Conservation (phyloP, 2,329 filamentous ascomycete genomes). For the Nemania abortiva region DNA sequence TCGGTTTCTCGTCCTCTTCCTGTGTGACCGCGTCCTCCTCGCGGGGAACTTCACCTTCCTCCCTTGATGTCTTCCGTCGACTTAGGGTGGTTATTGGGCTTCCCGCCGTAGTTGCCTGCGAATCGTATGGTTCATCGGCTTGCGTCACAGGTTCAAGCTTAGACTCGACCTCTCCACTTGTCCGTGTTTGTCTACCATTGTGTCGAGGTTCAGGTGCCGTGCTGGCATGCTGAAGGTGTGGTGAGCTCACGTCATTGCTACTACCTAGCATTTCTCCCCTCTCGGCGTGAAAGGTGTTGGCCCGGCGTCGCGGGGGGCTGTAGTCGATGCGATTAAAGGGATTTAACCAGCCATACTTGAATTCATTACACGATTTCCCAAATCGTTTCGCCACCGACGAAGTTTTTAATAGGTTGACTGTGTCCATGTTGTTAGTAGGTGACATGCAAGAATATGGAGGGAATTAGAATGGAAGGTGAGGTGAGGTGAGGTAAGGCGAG, state of each 20-base stretch:
- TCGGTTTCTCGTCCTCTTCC: slow-evolving; percentile 50
- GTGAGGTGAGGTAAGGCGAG: too few species aligned
- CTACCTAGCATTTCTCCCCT: slow-evolving; percentile 21
- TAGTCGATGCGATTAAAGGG: slow-evolving; percentile 38
- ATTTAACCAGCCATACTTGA: slow-evolving; percentile 37
- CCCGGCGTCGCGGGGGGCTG: slow-evolving; percentile 20
- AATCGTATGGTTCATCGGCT: slow-evolving; percentile 29
- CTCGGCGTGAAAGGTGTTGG: slow-evolving; percentile 35
- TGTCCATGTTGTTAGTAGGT: slow-evolving; percentile 38
- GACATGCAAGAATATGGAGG: neutral
- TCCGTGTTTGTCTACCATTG: slow-evolving; percentile 10
- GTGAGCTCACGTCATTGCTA: neutral
- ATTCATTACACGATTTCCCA: slow-evolving; percentile 26
- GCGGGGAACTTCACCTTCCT: slow-evolving; percentile 8
- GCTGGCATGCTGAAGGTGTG: slow-evolving; percentile 27
- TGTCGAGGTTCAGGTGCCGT: slow-evolving; percentile 32
- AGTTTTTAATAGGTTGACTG: slow-evolving; percentile 40
- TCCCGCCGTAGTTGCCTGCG: slow-evolving; percentile 32
- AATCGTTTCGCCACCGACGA: slow-evolving; percentile 28
- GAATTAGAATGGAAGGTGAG: too few species aligned
- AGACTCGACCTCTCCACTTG: slow-evolving; percentile 7
- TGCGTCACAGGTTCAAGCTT: neutral
- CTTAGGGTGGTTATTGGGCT: slow-evolving; percentile 23
- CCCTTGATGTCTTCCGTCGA: slow-evolving; percentile 30
- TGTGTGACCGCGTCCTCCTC: slow-evolving; percentile 41